Percentiles rank a stretch among this genome's conserved stretches.
Evolutionary conservation across 2,329 filamentous ascomycete genomes (phyloP).

Genomic region (Clonostachys rhizophaga): DNA sequence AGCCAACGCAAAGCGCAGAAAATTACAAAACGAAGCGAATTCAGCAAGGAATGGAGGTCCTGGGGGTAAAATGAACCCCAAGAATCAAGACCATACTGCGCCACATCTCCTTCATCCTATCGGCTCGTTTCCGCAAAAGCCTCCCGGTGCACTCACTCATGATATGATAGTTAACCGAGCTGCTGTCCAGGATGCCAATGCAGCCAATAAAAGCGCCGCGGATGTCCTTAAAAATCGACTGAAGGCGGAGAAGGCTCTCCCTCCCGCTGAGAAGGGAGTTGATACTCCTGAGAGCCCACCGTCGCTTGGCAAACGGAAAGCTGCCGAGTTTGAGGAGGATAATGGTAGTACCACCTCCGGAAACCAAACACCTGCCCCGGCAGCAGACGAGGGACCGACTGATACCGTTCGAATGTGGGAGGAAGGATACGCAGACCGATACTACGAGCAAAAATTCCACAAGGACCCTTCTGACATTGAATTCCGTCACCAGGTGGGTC

Average conservation of each 20-base stretch:
- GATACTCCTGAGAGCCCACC: conserved; percentile 27
- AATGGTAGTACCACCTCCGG: conserved; percentile 46
- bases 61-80: conserved; percentile 18
- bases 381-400: conserved; percentile 57
- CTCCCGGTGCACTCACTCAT: conserved; percentile 64
- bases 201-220: conserved; percentile 91
- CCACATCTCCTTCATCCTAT: conserved; percentile 29
- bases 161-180: conserved; percentile 81
- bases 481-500: conserved; percentile 85
- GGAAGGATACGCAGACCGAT: conserved; percentile 88
- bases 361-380: conserved; percentile 36
- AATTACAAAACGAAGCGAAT: conserved; percentile 55
- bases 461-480: conserved; percentile 75
- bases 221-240: conserved; percentile 81
- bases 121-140: conserved; percentile 46
- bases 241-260: conserved; percentile 31
- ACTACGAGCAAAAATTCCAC: conserved; percentile 95
- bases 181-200: conserved; percentile 61
- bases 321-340: conserved; percentile 57
- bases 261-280: conserved; percentile 7
- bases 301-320: conserved; percentile 73
- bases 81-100: conserved; percentile 21
- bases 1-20: conserved; percentile 73
- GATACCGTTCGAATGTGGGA: conserved; percentile 94
- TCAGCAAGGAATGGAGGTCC: conserved; percentile 19